Conservation (phyloP, 2,329 filamentous ascomycete genomes). For the Colletotrichum agaves region DNA sequence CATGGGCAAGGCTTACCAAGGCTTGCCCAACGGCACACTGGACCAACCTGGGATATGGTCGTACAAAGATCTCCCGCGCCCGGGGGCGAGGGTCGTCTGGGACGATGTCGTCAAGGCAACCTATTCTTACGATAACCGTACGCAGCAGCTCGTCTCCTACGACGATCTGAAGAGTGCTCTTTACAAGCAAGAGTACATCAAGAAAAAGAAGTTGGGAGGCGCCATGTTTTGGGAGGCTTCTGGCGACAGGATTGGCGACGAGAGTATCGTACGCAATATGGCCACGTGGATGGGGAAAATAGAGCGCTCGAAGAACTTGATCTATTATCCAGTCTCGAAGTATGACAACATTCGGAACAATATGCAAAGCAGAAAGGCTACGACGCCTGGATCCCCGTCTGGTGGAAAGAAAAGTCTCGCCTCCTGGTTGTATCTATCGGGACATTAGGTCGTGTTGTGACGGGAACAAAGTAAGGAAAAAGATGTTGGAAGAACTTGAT, state of each 20-base stretch:
- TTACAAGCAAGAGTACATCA: conserved; percentile 74
- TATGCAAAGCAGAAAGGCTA: conserved; percentile 7
- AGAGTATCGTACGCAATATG: conserved; percentile 40
- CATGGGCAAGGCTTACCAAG: conserved; percentile 70
- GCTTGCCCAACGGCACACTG: conserved; percentile 75
- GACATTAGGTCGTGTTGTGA: no score
- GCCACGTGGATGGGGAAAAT: conserved; percentile 15
- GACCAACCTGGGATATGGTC: conserved; percentile 79
- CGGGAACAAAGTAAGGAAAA: no score
- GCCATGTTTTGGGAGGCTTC: conserved; percentile 90
- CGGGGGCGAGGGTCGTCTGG: conserved; percentile 66
- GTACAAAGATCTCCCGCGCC: conserved; percentile 78
- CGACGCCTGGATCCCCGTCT: not conserved
- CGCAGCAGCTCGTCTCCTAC: conserved; percentile 76
- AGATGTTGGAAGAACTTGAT: no score
- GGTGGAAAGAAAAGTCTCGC: not conserved
- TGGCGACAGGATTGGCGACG: conserved; percentile 68
- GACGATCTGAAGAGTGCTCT: conserved; percentile 70
- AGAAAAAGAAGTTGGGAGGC: conserved; percentile 72
- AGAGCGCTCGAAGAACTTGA: conserved; percentile 17
- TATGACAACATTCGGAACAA: conserved; percentile 26
- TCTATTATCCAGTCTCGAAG: conserved; percentile 23
- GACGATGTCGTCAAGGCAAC: conserved; percentile 71
- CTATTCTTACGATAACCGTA: conserved; percentile 74
- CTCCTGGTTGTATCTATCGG: no score